Percentiles rank a stretch among this genome's conserved stretches.
Evolutionary conservation across 768 basidiomycete species (phyloP).

Genomic region (Leccinum variicolor): DNA sequence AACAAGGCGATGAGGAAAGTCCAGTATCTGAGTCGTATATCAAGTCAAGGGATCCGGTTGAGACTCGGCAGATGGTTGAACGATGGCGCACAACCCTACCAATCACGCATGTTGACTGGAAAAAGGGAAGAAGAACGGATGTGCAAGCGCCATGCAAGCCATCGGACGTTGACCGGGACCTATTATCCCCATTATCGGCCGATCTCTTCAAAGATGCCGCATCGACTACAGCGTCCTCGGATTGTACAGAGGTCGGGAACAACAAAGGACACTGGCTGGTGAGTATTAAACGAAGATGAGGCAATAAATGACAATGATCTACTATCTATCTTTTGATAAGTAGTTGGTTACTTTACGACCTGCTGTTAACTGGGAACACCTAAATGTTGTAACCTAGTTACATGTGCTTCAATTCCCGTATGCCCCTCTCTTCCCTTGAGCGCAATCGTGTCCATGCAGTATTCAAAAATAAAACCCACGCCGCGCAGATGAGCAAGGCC

Average conservation of each 20-base stretch:
- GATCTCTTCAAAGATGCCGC: conserved; percentile 24
- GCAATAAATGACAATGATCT: not conserved
- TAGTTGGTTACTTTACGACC: not conserved
- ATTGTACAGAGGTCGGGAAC: conserved; percentile 29
- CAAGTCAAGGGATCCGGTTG: conserved; percentile 21
- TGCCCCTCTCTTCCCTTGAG: conserved; percentile 35
- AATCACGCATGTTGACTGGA: conserved; percentile 3
- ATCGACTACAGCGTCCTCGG: conserved; percentile 30
- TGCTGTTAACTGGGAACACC: not conserved
- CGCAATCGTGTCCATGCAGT: conserved; percentile 60
- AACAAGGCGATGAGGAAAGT: conserved; percentile 15
- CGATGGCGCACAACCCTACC: conserved; percentile 31
- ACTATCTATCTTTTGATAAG: not conserved
- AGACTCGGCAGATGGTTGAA: conserved; percentile 30
- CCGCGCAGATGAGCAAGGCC: conserved; percentile 40
- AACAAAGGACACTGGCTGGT: conserved; percentile 33
- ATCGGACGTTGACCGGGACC: conserved; percentile 7
- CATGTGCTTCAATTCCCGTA: not conserved
- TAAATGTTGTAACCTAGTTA: not conserved
- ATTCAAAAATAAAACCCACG: conserved; percentile 63
- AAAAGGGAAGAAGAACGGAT: conserved; percentile 11
- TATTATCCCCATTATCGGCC: conserved; percentile 16
- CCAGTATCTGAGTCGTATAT: conserved; percentile 10
- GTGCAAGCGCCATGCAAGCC: conserved; percentile 4
- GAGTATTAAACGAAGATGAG: conserved; percentile 22